Evolutionary conservation across 768 basidiomycete species (phyloP).

Genomic region (Tylopilus sp.): DNA sequence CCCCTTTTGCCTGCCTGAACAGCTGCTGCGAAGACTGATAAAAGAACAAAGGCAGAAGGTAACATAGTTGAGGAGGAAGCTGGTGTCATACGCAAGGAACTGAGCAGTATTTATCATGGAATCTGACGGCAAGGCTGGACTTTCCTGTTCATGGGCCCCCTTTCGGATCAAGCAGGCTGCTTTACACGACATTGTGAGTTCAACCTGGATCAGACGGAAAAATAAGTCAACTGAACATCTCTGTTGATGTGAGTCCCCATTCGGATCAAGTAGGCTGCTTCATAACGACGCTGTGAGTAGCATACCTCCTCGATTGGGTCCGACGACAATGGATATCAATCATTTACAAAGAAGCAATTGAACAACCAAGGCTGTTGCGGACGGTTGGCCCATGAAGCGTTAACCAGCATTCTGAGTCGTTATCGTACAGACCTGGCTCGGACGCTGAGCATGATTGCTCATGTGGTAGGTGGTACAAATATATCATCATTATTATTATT

Average conservation of each 20-base stretch:
- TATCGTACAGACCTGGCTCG: neutral
- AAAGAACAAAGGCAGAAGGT: constrained; percentile 12
- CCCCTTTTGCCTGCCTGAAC: constrained; percentile 37
- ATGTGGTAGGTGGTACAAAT: too few relatives aligned
- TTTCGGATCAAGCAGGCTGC: too few relatives aligned
- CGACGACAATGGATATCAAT: neutral
- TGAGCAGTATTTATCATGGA: constrained; percentile 11
- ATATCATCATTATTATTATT: too few relatives aligned
- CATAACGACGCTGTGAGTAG: neutral
- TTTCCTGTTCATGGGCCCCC: too few relatives aligned
- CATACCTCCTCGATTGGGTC: neutral
- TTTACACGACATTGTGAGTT: too few relatives aligned
- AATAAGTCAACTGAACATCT: neutral
- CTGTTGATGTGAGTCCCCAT: neutral
- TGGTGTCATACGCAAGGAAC: neutral
- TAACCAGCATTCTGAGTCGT: neutral
- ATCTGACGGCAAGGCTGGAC: too few relatives aligned
- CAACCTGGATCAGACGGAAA: neutral
- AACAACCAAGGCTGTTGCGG: neutral
- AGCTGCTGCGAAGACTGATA: constrained; percentile 14
- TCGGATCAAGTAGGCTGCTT: neutral
- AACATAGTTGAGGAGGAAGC: constrained; percentile 14
- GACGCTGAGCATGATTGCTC: neutral
- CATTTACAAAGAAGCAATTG: neutral
- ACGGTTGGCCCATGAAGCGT: neutral